phyloP scores from a whole-genome alignment of 768 basidiomycete species.

The Panaeolus papilionaceus region DNA sequence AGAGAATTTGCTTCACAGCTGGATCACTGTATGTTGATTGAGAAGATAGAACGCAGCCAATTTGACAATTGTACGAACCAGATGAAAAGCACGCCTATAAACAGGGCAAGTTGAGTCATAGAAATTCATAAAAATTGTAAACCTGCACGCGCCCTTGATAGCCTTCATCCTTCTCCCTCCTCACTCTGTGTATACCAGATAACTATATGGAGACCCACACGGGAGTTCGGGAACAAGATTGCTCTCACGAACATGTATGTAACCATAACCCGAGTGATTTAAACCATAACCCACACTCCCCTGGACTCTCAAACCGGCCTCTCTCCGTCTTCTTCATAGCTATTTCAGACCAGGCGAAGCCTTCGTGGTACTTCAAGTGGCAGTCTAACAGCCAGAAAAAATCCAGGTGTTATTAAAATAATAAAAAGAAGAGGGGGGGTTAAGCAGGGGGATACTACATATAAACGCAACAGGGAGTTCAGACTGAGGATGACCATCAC shows the following conservation, averaged over 20 bases:
- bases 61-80: constrained; percentile 50
- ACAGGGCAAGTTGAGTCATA: constrained; percentile 1
- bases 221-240: constrained; percentile 24
- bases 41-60: not conserved
- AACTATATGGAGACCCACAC: not conserved
- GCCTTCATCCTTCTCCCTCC: constrained; percentile 57
- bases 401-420: constrained; percentile 1
- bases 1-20: constrained; percentile 87
- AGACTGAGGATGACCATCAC: not conserved
- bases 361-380: not conserved
- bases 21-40: constrained; percentile 62
- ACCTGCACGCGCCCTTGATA: constrained; percentile 56
- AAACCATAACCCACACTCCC: constrained; percentile 9
- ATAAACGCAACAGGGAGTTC: not conserved
- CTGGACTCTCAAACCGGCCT: not conserved
- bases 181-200: not conserved
- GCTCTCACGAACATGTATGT: constrained; percentile 22
- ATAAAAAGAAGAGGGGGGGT: constrained; percentile 3
- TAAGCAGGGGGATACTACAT: not conserved
- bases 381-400: not conserved
- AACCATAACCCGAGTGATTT: constrained; percentile 1
- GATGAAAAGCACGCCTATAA: constrained; percentile 66
- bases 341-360: constrained; percentile 6
- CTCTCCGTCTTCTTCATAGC: not conserved
- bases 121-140: constrained; percentile 2